Evolutionary conservation across 257 asterid species (phyloP).

Genomic region (Fraxinus pennsylvanica): DNA sequence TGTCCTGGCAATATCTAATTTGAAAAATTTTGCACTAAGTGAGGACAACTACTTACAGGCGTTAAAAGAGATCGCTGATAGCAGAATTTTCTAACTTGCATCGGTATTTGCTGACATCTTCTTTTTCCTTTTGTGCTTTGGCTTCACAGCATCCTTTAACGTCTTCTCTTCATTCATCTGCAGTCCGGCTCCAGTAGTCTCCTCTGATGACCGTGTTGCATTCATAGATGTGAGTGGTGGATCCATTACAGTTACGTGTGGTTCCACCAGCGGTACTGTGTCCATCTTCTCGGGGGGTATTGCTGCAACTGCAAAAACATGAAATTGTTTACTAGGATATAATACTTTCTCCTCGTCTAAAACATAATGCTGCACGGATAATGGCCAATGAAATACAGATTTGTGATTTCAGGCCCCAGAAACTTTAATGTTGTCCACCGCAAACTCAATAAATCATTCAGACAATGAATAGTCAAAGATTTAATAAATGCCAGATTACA

Average conservation of each 20-base stretch:
- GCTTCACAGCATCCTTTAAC: slow-evolving; percentile 81
- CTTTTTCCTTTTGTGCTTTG: slow-evolving; percentile 74
- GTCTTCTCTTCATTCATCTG: slow-evolving; percentile 45
- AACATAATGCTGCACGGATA: slow-evolving; percentile 9
- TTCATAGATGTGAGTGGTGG: slow-evolving; percentile 28
- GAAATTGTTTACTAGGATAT: slow-evolving; percentile 11
- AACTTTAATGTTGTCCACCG: neutral
- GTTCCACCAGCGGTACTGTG: slow-evolving; percentile 28
- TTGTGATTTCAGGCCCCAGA: neutral
- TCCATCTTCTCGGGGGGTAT: slow-evolving; percentile 40
- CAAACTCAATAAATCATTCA: neutral
- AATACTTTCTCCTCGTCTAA: neutral
- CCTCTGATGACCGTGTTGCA: slow-evolving; percentile 37
- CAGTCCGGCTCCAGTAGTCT: slow-evolving; percentile 31
- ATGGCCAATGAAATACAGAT: neutral
- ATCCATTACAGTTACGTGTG: slow-evolving; percentile 24
- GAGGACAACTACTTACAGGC: slow-evolving; percentile 19
- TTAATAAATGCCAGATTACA: neutral
- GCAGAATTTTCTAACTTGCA: slow-evolving; percentile 40
- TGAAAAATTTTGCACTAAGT: neutral
- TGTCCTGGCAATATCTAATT: neutral
- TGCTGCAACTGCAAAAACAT: slow-evolving; percentile 42
- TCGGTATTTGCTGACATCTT: slow-evolving; percentile 35
- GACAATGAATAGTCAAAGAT: neutral
- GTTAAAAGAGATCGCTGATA: slow-evolving; percentile 15